These are phyloP conservation scores for Rhypophila decipiens DNA, from an alignment of 495 filamentous ascomycete genomes.

Conservation along the genomic window DNA sequence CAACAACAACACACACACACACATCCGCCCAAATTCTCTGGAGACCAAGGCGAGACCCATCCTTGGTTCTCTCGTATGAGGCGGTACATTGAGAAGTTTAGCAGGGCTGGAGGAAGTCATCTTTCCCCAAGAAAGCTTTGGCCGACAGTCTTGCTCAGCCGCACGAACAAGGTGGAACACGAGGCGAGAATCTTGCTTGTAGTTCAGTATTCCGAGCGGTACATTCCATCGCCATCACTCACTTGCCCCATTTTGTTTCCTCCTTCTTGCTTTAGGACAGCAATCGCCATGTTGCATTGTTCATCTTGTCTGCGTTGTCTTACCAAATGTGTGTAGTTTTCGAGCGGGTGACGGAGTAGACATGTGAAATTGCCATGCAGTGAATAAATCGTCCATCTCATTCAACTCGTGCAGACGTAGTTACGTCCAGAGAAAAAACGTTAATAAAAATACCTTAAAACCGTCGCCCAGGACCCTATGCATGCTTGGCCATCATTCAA, in stretches of 20 bases:
- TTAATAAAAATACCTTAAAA: too few relatives aligned
- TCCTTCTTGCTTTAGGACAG: too few relatives aligned
- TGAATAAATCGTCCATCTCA: too few relatives aligned
- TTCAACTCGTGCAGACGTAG: too few relatives aligned
- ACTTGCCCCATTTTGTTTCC: too few relatives aligned
- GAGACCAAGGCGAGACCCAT: constrained; percentile 59
- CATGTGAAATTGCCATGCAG: not conserved
- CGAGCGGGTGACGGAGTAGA: not conserved
- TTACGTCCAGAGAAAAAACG: too few relatives aligned
- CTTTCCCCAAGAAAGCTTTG: not conserved
- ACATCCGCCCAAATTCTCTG: constrained; percentile 50
- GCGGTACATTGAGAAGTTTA: constrained; percentile 37
- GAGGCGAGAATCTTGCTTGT: not conserved
- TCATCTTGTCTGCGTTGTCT: too few relatives aligned
- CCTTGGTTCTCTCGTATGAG: constrained; percentile 57
- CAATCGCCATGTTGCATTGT: too few relatives aligned
- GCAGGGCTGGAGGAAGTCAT: not conserved
- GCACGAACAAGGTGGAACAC: not conserved
- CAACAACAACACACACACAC: not conserved
- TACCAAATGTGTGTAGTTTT: not conserved
- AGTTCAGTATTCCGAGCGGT: not conserved
- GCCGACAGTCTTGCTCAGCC: too few relatives aligned
- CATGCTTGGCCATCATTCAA: too few relatives aligned
- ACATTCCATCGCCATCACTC: too few relatives aligned
- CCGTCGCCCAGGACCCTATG: too few relatives aligned